Evolutionary conservation across 345 rosid genomes (phyloP), one percentile per base, ranked within the genome.

Genomic region (Aethionema arabicum): DNA sequence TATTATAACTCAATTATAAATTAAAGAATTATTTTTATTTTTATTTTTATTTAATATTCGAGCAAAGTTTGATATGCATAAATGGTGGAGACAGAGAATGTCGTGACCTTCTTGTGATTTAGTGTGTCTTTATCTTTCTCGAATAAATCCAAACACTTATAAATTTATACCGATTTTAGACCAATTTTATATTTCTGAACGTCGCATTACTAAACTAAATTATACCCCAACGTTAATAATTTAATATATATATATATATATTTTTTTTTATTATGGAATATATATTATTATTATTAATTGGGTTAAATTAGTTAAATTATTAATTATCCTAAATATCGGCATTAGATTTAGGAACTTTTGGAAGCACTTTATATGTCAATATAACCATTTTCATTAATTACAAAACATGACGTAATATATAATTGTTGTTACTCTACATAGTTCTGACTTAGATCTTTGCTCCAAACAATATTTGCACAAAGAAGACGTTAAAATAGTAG

Each of bases 71-170:
- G 55, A 37, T 52, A 37, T 44, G 70, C 43, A 59, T 58, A 64
- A 31, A 71, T 71, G 70, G 60, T 32, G 40, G 44, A 58, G 61
- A 71, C 50, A 57, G 55, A 58, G 70, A 71, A 65, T 65, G 75
- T 65, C 75, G 61, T 71, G 65, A 64, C 36, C 66, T 51, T 58
- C 66, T 71, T 71, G 70, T 63, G 74, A 41, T 2, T 62, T 50
- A 50, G 65, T 42, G 64, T 38, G 41, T 27, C 27, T 56, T 14
- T 56, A 62, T 57, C 59, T 56, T 51, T 64, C 66, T 50, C 42
- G 46, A 36, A 30, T 50, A 43, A 30, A 29, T 56, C 74, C 74
- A 70, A 70, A 41, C 52, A 49, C 15, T 53, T 39, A 70, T 56
- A 52, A 2, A 50, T 49, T 63, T 32, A 48, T 55, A 40, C 39